Evolutionary conservation across 176 grass and related monocot genomes (phyloP).

Genomic region (Musa schizocarpa): DNA sequence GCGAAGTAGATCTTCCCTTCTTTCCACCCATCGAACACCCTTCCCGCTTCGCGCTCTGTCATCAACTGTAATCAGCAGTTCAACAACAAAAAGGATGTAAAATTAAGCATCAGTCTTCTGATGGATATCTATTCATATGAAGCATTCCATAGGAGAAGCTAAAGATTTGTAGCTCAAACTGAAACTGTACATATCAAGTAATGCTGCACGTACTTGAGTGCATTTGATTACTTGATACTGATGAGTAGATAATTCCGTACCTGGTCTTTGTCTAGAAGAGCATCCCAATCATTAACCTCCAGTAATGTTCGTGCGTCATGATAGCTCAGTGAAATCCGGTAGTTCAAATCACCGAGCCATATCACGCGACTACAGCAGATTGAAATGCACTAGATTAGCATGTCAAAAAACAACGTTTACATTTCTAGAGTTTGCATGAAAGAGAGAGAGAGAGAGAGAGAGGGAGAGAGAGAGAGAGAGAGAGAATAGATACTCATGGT

Average conservation of each 20-base stretch:
- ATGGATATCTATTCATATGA: too few relatives aligned
- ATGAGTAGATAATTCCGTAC: constrained; percentile 13
- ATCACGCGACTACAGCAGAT: constrained; percentile 43
- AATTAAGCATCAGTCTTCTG: background rate
- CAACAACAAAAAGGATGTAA: background rate
- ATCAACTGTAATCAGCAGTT: constrained; percentile 43
- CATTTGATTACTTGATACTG: too few relatives aligned
- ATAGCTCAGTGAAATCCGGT: constrained; percentile 63
- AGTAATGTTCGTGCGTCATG: constrained; percentile 59
- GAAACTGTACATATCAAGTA: background rate
- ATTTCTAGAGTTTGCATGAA: background rate
- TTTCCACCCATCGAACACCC: constrained; percentile 72
- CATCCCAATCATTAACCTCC: constrained; percentile 90
- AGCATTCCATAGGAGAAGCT: too few relatives aligned
- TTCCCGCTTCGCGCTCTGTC: constrained; percentile 57
- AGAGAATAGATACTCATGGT: constrained; percentile 49
- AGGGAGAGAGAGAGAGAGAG: background rate
- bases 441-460: background rate
- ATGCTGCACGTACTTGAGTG: too few relatives aligned
- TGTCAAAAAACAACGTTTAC: background rate
- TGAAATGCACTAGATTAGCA: background rate
- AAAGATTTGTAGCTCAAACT: too few relatives aligned
- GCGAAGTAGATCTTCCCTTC: constrained; percentile 94
- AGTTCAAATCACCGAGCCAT: constrained; percentile 80
- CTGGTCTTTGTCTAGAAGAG: constrained; percentile 69